phyloP scores from a whole-genome alignment of 129 eudicot species.

The Mikania micrantha region DNA sequence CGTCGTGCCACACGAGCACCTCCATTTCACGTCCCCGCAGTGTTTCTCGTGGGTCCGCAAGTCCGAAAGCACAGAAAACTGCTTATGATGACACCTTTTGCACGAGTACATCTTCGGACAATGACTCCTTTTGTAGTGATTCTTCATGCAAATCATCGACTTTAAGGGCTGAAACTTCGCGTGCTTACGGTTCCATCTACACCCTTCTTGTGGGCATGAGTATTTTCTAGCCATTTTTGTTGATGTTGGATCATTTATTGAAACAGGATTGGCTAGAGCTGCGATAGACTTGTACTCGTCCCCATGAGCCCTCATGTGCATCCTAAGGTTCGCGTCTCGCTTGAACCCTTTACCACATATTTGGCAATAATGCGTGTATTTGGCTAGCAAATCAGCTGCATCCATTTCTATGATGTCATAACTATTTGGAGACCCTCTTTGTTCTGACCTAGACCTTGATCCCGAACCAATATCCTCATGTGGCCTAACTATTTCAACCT shows the following conservation, averaged over 20 bases:
- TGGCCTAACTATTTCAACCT: neutral
- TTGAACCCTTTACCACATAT: slow-evolving; percentile 93
- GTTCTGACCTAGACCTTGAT: neutral
- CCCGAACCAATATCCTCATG: no score
- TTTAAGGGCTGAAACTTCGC: slow-evolving; percentile 78
- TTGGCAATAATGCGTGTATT: slow-evolving; percentile 76
- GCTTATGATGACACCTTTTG: slow-evolving; percentile 62
- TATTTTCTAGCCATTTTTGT: slow-evolving; percentile 32
- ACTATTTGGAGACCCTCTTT: slow-evolving; percentile 11
- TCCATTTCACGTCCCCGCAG: slow-evolving; percentile 86
- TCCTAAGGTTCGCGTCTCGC: slow-evolving; percentile 85
- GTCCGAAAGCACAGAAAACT: slow-evolving; percentile 79
- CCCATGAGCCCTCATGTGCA: slow-evolving; percentile 99
- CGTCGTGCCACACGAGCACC: slow-evolving; percentile 90
- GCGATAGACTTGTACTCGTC: slow-evolving; percentile 81
- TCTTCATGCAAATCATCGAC: slow-evolving; percentile 87
- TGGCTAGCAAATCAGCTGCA: slow-evolving; percentile 63
- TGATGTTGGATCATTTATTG: neutral
- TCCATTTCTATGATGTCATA: slow-evolving; percentile 67
- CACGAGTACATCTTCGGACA: slow-evolving; percentile 90
- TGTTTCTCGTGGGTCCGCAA: slow-evolving; percentile 90
- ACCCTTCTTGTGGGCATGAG: slow-evolving; percentile 90
- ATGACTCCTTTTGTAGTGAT: slow-evolving; percentile 93
- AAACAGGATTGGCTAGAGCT: slow-evolving; percentile 50
- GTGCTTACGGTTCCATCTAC: slow-evolving; percentile 78